Base-by-base conservation (phyloP, 495 filamentous ascomycete genomes). In the Penicillium ochrochloron region DNA sequence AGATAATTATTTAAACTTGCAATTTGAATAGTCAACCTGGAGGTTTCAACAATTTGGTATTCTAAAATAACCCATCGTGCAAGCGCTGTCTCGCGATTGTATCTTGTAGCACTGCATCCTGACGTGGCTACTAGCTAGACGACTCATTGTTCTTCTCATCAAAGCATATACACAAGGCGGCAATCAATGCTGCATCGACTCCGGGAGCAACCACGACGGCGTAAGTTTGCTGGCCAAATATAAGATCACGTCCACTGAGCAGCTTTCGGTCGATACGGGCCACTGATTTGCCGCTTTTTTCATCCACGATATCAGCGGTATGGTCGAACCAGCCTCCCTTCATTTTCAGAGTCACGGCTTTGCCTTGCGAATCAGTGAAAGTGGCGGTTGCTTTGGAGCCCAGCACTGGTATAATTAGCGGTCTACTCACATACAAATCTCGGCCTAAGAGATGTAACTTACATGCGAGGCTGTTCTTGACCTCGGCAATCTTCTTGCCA, bases 141-240 rank as follows among this genome's bases (percentile, higher is more conserved):
- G 51, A 12, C 27, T 83, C 84, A 51, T 86, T 83, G 57, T 84
- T 83, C 79, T 83, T 86, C 78, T 89, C 85, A 54, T 89, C 86
- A 60, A 89, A 76, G 56, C 82, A 84, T 51, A 89, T 85, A 65
- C 83, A 87, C 71, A 89, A 78, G 3, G 86, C 86, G 2, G 78
- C 84, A 42, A 90, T 79, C 31, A 90, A 63, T 5, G 85, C 80
- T 66, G 86, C 76, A 60, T 90, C 87, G 3, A 86, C 85, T 7
- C 82, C 81, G 1, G 86, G 84, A 6, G 88, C 88, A n/a, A 88
- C 77, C 10, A 78, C 75, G 17, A 89, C 78, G 2, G 75, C 80
- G 59, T 90, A 90, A 10, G 84, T 88, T 72, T 89, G 84, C 70
- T 87, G 81, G 2, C 80, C 86, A 42, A 79, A 80, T 6, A 87